phyloP scores from a whole-genome alignment of 352 stramenopile species.

The Globisporangium heterothallicum region DNA sequence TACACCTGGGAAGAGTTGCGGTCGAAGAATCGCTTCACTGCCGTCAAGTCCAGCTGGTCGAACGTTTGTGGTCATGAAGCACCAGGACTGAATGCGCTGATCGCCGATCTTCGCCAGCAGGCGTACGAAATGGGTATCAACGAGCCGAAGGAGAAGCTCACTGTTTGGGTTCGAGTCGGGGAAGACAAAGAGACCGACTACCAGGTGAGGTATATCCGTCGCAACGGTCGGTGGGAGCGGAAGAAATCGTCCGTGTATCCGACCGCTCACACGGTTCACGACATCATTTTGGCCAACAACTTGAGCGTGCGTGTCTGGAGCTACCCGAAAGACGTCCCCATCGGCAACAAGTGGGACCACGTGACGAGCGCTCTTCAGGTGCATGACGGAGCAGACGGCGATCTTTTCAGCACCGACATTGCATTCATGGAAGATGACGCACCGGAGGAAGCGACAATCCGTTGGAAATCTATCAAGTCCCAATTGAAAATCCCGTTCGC shows the following conservation, averaged over 20 bases:
- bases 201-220: constrained; percentile 1
- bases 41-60: constrained; percentile 6
- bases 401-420: neutral
- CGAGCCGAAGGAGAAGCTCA: constrained; percentile 2
- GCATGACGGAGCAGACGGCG: neutral
- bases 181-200: neutral
- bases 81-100: neutral
- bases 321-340: neutral
- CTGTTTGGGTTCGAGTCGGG: neutral
- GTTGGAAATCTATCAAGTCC: neutral
- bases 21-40: neutral
- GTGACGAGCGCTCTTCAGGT: neutral
- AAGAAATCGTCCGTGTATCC: neutral
- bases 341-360: neutral
- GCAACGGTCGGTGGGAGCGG: neutral
- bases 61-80: constrained; percentile 1
- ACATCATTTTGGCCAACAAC: neutral
- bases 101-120: neutral
- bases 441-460: neutral
- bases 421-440: neutral
- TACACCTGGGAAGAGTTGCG: neutral
- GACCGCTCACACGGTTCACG: neutral
- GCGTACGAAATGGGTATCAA: neutral
- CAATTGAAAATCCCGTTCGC: constrained; percentile 1
- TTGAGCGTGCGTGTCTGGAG: neutral